phyloP scores from a whole-genome alignment of 2,329 filamentous ascomycete genomes.

The Epichloe coenophiala region DNA sequence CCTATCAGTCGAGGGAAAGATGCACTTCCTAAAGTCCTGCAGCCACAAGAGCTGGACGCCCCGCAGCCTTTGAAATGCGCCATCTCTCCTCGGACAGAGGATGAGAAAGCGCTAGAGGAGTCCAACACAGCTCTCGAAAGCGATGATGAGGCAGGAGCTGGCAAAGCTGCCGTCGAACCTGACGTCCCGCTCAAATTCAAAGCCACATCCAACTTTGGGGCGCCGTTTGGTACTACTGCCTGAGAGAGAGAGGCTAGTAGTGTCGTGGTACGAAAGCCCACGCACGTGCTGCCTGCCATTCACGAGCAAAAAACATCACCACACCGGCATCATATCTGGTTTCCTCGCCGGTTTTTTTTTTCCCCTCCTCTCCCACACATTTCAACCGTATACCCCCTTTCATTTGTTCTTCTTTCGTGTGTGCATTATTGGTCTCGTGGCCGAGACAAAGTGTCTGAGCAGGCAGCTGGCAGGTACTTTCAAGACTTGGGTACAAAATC shows the following conservation, averaged over 20 bases:
- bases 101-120: constrained; percentile 12
- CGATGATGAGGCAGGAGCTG: constrained; percentile 14
- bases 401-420: background rate
- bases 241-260: background rate
- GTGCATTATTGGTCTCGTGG: background rate
- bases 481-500: background rate
- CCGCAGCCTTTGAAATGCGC: background rate
- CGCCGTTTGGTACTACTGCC: constrained; percentile 25
- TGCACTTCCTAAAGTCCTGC: constrained; percentile 31
- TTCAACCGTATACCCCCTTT: constrained; percentile 3
- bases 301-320: no score
- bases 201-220: constrained; percentile 33
- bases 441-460: background rate
- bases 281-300: background rate
- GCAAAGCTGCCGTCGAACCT: constrained; percentile 18
- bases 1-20: constrained; percentile 33
- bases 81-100: background rate
- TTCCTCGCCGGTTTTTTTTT: background rate
- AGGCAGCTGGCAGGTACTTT: background rate
- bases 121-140: constrained; percentile 2
- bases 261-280: background rate
- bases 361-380: background rate
- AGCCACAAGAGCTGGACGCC: constrained; percentile 5
- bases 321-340: no score
- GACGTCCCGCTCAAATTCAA: constrained; percentile 34